A percentile compares a stretch with the other conserved stretches of the same genome.
These are phyloP conservation scores for Salinomyces thailandicus DNA, from an alignment of 2,329 filamentous ascomycete species.

Conservation along the genomic window DNA sequence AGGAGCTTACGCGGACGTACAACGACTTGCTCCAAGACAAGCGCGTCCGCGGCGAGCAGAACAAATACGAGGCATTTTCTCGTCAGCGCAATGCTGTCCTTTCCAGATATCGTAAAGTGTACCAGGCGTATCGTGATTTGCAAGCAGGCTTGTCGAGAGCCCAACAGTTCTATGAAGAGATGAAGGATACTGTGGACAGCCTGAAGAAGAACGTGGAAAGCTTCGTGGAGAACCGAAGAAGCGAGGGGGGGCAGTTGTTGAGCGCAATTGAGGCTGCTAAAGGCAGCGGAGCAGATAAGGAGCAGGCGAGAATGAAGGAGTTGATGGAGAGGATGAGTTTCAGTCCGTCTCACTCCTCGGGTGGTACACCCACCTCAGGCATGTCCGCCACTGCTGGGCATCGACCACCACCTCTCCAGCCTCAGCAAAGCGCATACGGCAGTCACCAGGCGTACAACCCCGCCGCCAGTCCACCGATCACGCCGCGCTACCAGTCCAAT, in stretches of 20 bases:
- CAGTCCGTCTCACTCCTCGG: constrained; percentile 40
- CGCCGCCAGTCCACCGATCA: constrained; percentile 36
- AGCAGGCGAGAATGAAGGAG: constrained; percentile 73
- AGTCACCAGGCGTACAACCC: constrained; percentile 42
- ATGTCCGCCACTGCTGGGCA: constrained; percentile 15
- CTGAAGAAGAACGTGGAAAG: constrained; percentile 91
- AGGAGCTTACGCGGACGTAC: constrained; percentile 81
- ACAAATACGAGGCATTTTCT: constrained; percentile 83
- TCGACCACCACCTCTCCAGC: constrained; percentile 35
- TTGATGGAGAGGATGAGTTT: constrained; percentile 95
- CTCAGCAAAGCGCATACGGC: constrained; percentile 33
- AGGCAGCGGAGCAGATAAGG: constrained; percentile 61
- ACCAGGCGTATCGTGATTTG: constrained; percentile 85
- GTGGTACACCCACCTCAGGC: constrained; percentile 28
- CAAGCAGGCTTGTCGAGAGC: constrained; percentile 77
- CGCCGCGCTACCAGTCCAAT: constrained; percentile 32
- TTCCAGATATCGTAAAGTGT: constrained; percentile 78
- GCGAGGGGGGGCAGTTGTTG: constrained; percentile 82
- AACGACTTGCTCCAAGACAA: constrained; percentile 86
- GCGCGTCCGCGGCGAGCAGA: constrained; percentile 84
- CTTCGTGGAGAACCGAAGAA: constrained; percentile 87
- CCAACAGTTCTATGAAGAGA: constrained; percentile 88
- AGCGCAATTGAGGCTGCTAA: constrained; percentile 76
- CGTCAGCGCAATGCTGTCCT: constrained; percentile 72
- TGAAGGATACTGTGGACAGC: constrained; percentile 88